Evolutionary conservation across 2,329 filamentous ascomycete genomes (phyloP).

Genomic region (Elsinoe necatrix): DNA sequence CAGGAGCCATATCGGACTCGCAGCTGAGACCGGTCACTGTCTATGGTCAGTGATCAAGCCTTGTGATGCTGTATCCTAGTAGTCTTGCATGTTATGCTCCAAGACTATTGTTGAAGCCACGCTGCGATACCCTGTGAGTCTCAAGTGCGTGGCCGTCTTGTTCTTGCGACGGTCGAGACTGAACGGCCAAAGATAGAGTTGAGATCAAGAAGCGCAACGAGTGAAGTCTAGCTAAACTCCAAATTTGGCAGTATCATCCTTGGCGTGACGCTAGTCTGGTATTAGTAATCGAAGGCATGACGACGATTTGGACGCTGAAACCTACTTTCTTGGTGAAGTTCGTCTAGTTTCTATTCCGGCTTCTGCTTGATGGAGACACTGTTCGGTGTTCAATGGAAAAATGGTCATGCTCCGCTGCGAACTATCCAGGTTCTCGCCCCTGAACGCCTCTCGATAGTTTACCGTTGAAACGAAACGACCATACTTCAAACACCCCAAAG

Average conservation of each 20-base stretch:
- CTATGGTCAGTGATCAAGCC: background rate
- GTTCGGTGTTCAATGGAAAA: background rate
- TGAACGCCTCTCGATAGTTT: constrained; percentile 10
- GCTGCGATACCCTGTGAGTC: no score
- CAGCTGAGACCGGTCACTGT: background rate
- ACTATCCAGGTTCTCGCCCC: background rate
- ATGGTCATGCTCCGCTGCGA: background rate
- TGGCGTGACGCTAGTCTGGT: background rate
- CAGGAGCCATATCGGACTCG: no score
- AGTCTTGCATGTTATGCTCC: background rate
- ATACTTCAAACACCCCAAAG: constrained; percentile 1
- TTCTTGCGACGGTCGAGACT: background rate
- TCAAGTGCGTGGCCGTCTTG: background rate
- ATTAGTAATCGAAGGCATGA: background rate
- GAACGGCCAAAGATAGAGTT: background rate
- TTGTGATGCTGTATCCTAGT: background rate
- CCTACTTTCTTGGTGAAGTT: no score
- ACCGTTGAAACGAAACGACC: constrained; percentile 6
- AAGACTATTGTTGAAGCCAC: background rate
- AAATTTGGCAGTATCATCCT: background rate
- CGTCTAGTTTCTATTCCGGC: no score
- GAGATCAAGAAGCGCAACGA: background rate
- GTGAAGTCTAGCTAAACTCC: background rate
- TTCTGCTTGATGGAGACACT: background rate
- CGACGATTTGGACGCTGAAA: no score